Conservation (phyloP, 108 stramenopile species). For the Cylindrotheca fusiformis region DNA sequence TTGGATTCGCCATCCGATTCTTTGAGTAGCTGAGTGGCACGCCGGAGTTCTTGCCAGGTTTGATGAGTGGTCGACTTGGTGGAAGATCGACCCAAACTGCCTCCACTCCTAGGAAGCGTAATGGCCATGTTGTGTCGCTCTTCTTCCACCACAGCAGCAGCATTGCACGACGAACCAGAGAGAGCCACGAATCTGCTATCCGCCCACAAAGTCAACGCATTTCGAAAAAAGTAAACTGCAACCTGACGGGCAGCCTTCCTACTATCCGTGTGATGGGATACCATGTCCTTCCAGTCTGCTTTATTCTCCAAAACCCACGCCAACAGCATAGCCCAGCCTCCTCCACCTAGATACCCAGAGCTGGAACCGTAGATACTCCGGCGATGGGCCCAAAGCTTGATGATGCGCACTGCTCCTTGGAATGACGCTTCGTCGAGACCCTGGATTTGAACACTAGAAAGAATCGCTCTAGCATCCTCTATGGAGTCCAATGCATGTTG, state of each 20-base stretch:
- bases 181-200: not conserved
- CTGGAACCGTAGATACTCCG: conserved; percentile 15
- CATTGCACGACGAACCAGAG: not conserved
- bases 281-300: not conserved
- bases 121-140: conserved; percentile 1
- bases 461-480: not conserved
- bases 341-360: conserved; percentile 18
- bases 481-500: not conserved
- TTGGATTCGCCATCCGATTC: not conserved
- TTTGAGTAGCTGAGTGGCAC: not conserved
- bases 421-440: not conserved
- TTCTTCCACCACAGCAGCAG: not conserved
- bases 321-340: conserved; percentile 18
- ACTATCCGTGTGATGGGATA: not conserved
- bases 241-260: not conserved
- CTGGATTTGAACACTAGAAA: not conserved
- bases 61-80: conserved; percentile 9
- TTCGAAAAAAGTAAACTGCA: not conserved
- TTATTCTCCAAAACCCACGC: conserved; percentile 1
- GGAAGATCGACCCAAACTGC: conserved; percentile 11
- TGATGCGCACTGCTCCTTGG: conserved; percentile 14
- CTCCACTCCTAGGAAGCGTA: conserved; percentile 10
- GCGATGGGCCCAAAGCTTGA: conserved; percentile 18
- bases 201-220: not conserved
- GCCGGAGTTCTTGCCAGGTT: not conserved